Evolutionary conservation across 192 early-diverging fungal genomes (phyloP), one percentile per base, ranked within the genome.

Genomic region (Coemansia sp.): DNA sequence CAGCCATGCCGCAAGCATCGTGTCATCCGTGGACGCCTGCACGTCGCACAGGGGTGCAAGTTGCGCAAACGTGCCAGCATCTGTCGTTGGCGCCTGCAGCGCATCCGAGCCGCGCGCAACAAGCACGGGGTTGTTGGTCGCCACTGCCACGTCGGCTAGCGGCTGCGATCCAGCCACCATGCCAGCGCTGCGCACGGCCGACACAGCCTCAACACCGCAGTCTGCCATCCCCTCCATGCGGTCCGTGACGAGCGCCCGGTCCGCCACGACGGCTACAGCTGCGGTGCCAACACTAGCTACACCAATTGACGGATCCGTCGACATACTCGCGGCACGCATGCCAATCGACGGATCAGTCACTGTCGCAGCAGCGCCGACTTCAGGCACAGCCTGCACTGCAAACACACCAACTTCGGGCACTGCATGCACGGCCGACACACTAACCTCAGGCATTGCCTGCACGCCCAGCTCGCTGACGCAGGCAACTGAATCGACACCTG

Each of bases 1-100:
- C 10, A 78, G 68, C 75, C 75, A 78, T 27, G 52, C 53, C 18
- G 56, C 35, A 18, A 78, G 50, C 61, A 71, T 43, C 0, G 10
- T 21, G 42, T 58, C 61, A 31, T 78, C 75, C 0, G 65, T 67
- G 12, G 47, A 8, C 2, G 55, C 40, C 18, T 60, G 64, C 54
- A 58, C 51, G 31, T 71, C 61, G 46, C 42, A 53, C 5, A 49
- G 54, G 7, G 50, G 29, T 22, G 57, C 32, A 2, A 47, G 29
- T 28, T 53, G 42, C 5, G 67, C 65, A 10, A 49, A 46, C 0
- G 44, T 59, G 6, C 25, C 25, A 5, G 53, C 23, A 24, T 65
- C 59, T 2, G 40, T 43, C 0, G 54, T 62, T 14, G 40, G 30
- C 14, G 28, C 44, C 16, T n/a, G 38, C 50, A 60, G 31, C 1